Percentiles rank a stretch among this genome's conserved stretches.
Conservation (phyloP, 2,329 filamentous ascomycete genomes). For the Aotearoamyces nothofagi region DNA sequence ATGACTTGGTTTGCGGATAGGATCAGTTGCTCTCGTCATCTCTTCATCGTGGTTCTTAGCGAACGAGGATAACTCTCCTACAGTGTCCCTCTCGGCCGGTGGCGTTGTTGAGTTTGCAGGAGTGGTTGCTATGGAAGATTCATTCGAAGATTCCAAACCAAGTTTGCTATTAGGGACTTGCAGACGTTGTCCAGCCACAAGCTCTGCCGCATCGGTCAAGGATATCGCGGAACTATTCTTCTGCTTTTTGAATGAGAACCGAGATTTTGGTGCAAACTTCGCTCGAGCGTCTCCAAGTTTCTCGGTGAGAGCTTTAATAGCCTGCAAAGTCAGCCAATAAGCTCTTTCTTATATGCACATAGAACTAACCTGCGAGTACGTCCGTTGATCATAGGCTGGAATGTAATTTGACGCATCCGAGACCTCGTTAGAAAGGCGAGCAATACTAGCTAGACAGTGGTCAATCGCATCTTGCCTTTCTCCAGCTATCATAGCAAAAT, state of each 20-base stretch:
- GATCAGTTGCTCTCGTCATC: slow-evolving; percentile 24
- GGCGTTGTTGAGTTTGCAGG: slow-evolving; percentile 12
- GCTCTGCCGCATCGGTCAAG: slow-evolving; percentile 36
- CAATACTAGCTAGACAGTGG: slow-evolving; percentile 64
- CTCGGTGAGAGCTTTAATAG: slow-evolving; percentile 67
- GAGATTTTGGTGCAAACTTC: slow-evolving; percentile 55
- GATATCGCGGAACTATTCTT: slow-evolving; percentile 39
- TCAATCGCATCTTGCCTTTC: slow-evolving; percentile 73
- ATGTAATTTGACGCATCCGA: slow-evolving; percentile 71
- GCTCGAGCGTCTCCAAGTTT: slow-evolving; percentile 58
- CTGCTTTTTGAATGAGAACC: slow-evolving; percentile 66
- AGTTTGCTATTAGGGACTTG: slow-evolving; percentile 21
- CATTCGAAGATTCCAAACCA: slow-evolving; percentile 19
- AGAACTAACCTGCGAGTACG: slow-evolving; percentile 56
- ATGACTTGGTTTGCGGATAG: slow-evolving; percentile 46
- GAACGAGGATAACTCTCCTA: slow-evolving; percentile 23
- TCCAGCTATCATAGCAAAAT: slow-evolving; percentile 46
- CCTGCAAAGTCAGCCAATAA: slow-evolving; percentile 25
- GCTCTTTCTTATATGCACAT: background rate
- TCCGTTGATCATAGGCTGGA: slow-evolving; percentile 78
- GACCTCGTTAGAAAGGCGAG: slow-evolving; percentile 67
- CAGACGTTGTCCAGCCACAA: slow-evolving; percentile 31
- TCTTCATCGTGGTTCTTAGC: slow-evolving; percentile 42
- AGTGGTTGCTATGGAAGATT: slow-evolving; percentile 26
- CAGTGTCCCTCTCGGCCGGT: slow-evolving; percentile 19